Evolutionary conservation across 192 early-diverging fungal genomes (phyloP), one percentile per base, ranked within the genome.

Genomic region (Linnemannia hyalina): DNA sequence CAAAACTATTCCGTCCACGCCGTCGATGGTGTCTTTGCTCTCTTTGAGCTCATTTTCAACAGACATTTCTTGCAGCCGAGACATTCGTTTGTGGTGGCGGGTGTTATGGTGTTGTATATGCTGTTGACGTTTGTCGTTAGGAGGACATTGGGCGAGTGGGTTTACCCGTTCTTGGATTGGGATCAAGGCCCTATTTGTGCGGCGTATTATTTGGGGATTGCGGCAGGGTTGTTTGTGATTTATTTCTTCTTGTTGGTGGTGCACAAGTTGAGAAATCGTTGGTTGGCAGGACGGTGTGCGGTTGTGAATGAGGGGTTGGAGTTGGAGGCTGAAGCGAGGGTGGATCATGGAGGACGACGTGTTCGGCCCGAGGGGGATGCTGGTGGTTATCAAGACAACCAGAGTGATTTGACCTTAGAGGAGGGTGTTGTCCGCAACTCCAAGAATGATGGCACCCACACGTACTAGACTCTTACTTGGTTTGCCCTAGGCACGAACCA

Each of bases 111-210:
- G 13, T 15, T 89, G 9, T 89, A 89, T 73, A 81, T 89, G 79
- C 65, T 73, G 7, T 74, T 89, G 73, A 82, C 88, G 7, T 89
- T 82, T 68, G 68, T 89, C 5, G 76, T 86, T n/a, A 73, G 74
- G n/a, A 77, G 52, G 41, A 80, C 80, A 20, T 32, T 68, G 22
- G 80, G 82, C 2, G 38, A 46, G 13, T 89, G 83, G 77, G 80
- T 89, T 0, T 89, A 89, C 52, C 73, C 88, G 0, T 89, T 89
- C 68, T 29, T 89, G 60, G 42, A 89, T 68, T 89, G 83, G 78
- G 41, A 82, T 41, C 83, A 81, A n/a, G 80, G 80, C 0, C 52
- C 81, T 0, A 82, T 79, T 20, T 70, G 42, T 18, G 80, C 73
- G 6, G 80, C 77, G 3, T 82, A 82, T 68, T 78, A 82, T 29